Conservation (phyloP, 106 monocot species). For the Acanthochlamys bracteata region DNA sequence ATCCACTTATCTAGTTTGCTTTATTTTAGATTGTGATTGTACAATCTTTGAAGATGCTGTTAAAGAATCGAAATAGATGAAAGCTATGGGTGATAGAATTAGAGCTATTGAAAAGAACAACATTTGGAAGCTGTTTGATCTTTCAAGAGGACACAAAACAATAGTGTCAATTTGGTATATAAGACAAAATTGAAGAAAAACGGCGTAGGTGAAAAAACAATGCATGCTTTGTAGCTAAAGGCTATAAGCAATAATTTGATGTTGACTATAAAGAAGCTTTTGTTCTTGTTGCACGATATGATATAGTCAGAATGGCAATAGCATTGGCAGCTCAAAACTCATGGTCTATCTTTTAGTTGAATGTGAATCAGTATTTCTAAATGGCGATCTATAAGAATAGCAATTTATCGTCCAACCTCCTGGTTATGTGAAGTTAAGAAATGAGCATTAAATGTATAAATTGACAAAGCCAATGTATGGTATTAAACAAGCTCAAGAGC, state of each 20-base stretch:
- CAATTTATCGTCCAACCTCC: constrained; percentile 18
- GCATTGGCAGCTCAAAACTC: constrained; percentile 11
- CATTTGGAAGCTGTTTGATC: too few species aligned
- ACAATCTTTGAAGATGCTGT: constrained; percentile 12
- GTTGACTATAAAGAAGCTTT: too few species aligned
- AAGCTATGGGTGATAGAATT: too few species aligned
- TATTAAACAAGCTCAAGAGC: constrained; percentile 8
- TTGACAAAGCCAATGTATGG: too few species aligned
- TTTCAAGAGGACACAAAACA: too few species aligned
- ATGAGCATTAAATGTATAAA: too few species aligned
- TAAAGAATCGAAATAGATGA: too few species aligned
- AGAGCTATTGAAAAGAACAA: too few species aligned
- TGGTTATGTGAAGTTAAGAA: constrained; percentile 8
- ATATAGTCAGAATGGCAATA: constrained; percentile 7
- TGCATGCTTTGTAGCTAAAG: too few species aligned
- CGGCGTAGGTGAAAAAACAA: constrained; percentile 1
- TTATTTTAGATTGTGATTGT: constrained; percentile 19
- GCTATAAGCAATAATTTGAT: too few species aligned
- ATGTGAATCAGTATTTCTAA: constrained; percentile 19
- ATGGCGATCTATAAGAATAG: constrained; percentile 9
- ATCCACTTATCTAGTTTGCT: constrained; percentile 17
- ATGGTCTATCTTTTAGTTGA: constrained; percentile 13
- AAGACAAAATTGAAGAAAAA: constrained; percentile 5
- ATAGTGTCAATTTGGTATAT: constrained; percentile 12
- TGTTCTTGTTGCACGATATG: too few species aligned